Conservation (phyloP, 768 basidiomycete species). For the Clathrus columnatus region DNA sequence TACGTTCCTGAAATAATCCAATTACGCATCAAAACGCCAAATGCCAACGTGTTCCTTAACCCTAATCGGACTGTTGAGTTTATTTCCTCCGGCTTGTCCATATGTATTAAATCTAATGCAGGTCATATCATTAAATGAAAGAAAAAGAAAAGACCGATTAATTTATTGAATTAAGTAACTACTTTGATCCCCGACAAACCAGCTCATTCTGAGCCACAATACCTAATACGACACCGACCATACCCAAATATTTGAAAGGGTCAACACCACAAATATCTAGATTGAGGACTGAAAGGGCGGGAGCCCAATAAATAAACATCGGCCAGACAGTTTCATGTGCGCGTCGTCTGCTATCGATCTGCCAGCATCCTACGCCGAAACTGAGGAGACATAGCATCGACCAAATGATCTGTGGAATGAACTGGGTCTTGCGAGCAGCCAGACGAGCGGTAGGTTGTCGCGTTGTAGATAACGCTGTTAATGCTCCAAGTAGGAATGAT, state of each 20-base stretch:
- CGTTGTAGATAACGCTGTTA: background rate
- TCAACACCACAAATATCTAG: background rate
- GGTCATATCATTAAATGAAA: too few species aligned
- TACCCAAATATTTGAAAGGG: background rate
- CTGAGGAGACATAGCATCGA: background rate
- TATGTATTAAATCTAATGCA: too few species aligned
- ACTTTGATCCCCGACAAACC: too few species aligned
- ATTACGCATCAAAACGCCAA: too few species aligned
- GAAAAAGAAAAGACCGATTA: too few species aligned
- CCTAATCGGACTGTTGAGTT: too few species aligned
- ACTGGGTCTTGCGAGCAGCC: background rate
- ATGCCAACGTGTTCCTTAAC: too few species aligned
- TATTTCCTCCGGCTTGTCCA: too few species aligned
- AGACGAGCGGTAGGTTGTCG: background rate
- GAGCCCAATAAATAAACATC: background rate
- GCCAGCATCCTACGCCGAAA: background rate
- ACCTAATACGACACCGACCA: background rate
- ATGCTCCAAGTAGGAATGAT: background rate
- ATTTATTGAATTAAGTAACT: too few species aligned
- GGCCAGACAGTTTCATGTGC: background rate
- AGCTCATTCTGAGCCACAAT: background rate
- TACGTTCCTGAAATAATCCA: too few species aligned
- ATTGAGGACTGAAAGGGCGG: background rate
- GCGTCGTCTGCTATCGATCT: background rate
- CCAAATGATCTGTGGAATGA: background rate